Evolutionary conservation across 2,329 filamentous ascomycete genomes (phyloP), one percentile per base, ranked within the genome.

Genomic region (Saccharata proteae): DNA sequence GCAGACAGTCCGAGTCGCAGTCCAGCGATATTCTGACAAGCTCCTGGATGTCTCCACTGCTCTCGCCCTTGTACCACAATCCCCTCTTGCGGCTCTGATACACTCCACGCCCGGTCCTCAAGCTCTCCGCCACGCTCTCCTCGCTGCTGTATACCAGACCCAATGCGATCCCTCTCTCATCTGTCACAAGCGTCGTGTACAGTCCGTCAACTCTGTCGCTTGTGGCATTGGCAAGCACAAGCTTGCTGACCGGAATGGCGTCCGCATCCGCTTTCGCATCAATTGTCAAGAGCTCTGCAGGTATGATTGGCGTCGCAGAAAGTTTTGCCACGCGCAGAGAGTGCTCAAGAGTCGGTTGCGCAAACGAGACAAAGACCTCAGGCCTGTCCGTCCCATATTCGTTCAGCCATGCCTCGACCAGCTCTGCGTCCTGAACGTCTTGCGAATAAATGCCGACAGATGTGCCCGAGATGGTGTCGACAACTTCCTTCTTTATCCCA

Each of bases 41-140:
- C 54, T 94, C 77, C 56, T 98, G 90, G 9, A 82, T 83, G 53
- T 96, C 86, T 10, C 90, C 90, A 32, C 88, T 96, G 6, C 80
- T 90, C 31, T 86, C 82, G 5, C 90, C 90, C 63, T 98, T 98
- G 58, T 93, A 80, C 90, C 90, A 98, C 16, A 98, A 60, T 1
- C 90, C 90, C 26, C 90, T 74, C 65, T 94, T 96, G 31, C 90
- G 72, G 62, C 88, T 96, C 59, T 94, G 85, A 55, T 98, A 98
- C 21, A 96, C 88, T 18, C 90, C 86, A 9, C 70, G 67, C 13
- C 77, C 77, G 6, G 84, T 93, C 47, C 73, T 74, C 38, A 98
- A 54, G 21, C 88, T 88, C 60, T 93, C 88, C 6, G 75, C 67
- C 19, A 98, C 75, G 52, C 88, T 96, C 55, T 92, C 82, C 40